phyloP scores from a whole-genome alignment of 2,329 filamentous ascomycete species.

The Fusarium sulawesiense region DNA sequence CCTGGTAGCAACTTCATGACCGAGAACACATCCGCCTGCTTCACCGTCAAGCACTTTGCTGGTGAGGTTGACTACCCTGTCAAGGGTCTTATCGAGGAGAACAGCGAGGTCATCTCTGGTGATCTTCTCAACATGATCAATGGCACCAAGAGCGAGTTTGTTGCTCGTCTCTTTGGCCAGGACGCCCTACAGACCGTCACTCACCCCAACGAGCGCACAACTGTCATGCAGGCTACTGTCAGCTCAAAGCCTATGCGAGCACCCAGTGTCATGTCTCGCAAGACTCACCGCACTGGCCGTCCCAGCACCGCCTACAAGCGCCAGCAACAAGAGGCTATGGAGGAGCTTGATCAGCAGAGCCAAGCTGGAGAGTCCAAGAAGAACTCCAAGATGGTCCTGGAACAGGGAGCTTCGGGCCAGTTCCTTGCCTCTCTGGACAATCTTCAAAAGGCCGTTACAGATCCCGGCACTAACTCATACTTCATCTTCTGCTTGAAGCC shows the following conservation, averaged over 20 bases:
- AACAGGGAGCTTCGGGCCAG: constrained; percentile 91
- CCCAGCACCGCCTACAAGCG: constrained; percentile 52
- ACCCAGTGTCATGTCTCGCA: constrained; percentile 90
- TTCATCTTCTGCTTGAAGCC: constrained; percentile 98
- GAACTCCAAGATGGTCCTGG: constrained; percentile 60
- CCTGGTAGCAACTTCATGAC: constrained; percentile 92
- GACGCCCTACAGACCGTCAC: constrained; percentile 91
- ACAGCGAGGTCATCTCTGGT: constrained; percentile 94
- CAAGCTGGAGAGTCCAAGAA: constrained; percentile 60
- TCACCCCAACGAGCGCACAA: constrained; percentile 90
- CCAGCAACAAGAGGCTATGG: constrained; percentile 57
- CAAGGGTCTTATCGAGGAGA: constrained; percentile 89
- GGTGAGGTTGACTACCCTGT: constrained; percentile 96
- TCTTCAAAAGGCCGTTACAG: constrained; percentile 85
- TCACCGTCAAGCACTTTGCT: constrained; percentile 94
- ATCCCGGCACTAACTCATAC: constrained; percentile 88
- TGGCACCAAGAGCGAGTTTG: constrained; percentile 87
- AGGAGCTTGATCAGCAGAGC: constrained; percentile 62
- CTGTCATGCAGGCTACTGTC: constrained; percentile 95
- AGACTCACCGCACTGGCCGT: constrained; percentile 61
- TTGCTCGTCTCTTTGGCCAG: constrained; percentile 93
- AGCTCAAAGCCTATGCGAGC: constrained; percentile 94
- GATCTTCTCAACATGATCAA: constrained; percentile 96
- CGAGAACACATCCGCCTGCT: constrained; percentile 81
- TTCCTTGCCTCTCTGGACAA: constrained; percentile 91